phyloP scores from a whole-genome alignment of 2,329 filamentous ascomycete species.

The Aspergillus puulaauensis region DNA sequence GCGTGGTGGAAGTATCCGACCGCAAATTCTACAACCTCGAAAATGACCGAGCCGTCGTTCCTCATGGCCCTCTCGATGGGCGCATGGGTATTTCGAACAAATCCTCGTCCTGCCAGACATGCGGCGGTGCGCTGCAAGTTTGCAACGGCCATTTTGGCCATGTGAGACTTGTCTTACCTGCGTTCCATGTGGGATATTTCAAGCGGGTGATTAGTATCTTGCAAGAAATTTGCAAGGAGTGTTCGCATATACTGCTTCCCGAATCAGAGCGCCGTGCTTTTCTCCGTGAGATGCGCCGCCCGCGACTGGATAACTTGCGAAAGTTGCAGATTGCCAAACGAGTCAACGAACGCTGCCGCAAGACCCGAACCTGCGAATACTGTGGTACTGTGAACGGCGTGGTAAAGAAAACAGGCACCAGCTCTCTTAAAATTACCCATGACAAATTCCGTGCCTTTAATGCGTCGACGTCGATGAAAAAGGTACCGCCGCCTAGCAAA shows the following conservation, averaged over 20 bases:
- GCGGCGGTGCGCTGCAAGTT: conserved; percentile 73
- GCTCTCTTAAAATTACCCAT: conserved; percentile 88
- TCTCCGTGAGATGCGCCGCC: conserved; percentile 76
- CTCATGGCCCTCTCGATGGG: conserved; percentile 82
- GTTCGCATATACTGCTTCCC: conserved; percentile 77
- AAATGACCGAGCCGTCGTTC: conserved; percentile 71
- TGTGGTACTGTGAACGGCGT: conserved; percentile 84
- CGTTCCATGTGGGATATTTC: conserved; percentile 94
- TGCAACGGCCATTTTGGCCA: conserved; percentile 97
- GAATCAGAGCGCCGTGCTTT: conserved; percentile 76
- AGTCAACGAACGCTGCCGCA: conserved; percentile 86
- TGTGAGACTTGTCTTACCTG: conserved; percentile 83
- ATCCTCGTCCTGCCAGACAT: conserved; percentile 75
- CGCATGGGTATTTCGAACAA: conserved; percentile 90
- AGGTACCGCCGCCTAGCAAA: conserved; percentile 79
- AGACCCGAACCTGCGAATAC: conserved; percentile 76
- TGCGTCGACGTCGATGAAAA: conserved; percentile 81
- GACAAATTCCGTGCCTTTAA: conserved; percentile 90
- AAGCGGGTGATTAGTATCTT: conserved; percentile 89
- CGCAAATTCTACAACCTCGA: conserved; percentile 89
- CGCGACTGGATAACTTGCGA: conserved; percentile 81
- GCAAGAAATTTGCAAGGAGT: conserved; percentile 96
- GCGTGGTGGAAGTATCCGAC: conserved; percentile 91
- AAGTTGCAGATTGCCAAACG: conserved; percentile 81
- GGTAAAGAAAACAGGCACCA: conserved; percentile 79